Conservation (phyloP, 345 rosid genomes). For the Ceriops tagal region DNA sequence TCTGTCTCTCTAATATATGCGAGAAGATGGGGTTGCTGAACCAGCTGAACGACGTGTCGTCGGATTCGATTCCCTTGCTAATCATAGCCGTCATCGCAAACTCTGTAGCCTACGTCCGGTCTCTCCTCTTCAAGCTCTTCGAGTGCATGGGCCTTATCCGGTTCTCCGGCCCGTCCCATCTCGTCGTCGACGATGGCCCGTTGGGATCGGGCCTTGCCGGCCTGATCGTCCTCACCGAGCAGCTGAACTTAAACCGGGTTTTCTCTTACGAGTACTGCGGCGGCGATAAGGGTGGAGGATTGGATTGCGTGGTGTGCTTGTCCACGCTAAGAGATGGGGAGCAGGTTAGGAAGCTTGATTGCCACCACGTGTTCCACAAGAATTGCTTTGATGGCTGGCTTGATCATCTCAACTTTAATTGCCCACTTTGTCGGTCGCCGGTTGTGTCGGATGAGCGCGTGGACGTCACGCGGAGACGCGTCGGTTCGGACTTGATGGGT, state of each 20-base stretch:
- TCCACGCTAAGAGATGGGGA: slow-evolving; percentile 66
- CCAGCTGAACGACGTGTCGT: slow-evolving; percentile 69
- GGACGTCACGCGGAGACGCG: slow-evolving; percentile 42
- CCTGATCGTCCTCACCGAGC: slow-evolving; percentile 58
- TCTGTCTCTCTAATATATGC: too few species aligned
- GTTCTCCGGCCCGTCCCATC: slow-evolving; percentile 5
- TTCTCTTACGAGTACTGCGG: slow-evolving; percentile 42
- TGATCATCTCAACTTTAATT: slow-evolving; percentile 55
- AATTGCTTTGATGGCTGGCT: slow-evolving; percentile 85
- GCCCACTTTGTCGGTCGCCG: slow-evolving; percentile 70
- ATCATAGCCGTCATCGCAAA: slow-evolving; percentile 60
- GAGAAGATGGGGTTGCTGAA: slow-evolving; percentile 60
- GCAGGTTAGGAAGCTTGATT: slow-evolving; percentile 65
- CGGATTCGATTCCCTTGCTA: slow-evolving; percentile 69
- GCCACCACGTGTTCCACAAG: slow-evolving; percentile 84
- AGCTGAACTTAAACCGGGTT: slow-evolving; percentile 49
- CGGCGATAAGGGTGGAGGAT: slow-evolving; percentile 10
- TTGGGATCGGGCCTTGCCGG: slow-evolving; percentile 51
- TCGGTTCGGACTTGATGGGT: slow-evolving; percentile 43
- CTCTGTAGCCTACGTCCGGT: slow-evolving; percentile 45
- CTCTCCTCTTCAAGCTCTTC: slow-evolving; percentile 33
- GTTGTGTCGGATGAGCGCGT: slow-evolving; percentile 45
- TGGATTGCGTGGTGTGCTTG: slow-evolving; percentile 66
- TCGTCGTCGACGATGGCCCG: slow-evolving; percentile 17
- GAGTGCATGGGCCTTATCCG: slow-evolving; percentile 26